Percentiles rank a stretch among this genome's conserved stretches.
Evolutionary conservation across 2,329 filamentous ascomycete species (phyloP).

Genomic region (Tolypocladium paradoxum): DNA sequence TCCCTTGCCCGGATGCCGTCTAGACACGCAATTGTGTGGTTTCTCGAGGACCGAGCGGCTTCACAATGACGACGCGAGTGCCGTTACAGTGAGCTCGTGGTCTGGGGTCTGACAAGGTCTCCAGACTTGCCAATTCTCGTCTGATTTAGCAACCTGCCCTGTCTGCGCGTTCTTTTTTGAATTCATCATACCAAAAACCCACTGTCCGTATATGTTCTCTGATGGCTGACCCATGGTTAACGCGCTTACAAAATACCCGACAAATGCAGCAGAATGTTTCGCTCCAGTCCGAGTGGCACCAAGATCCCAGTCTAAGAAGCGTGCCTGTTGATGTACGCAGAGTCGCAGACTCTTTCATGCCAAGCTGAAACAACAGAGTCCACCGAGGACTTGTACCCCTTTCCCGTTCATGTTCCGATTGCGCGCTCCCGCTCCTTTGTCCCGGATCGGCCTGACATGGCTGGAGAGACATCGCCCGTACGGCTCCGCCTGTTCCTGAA

Average conservation of each 20-base stretch:
- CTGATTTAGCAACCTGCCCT: not conserved
- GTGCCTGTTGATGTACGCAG: not conserved
- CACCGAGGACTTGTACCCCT: not conserved
- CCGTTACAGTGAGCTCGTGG: not conserved
- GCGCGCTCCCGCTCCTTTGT: not conserved
- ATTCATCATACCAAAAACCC: not conserved
- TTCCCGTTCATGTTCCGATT: not conserved
- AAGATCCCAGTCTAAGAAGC: not conserved
- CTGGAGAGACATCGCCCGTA: not conserved
- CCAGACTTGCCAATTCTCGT: not conserved
- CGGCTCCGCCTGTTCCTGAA: constrained; percentile 1
- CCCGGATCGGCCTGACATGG: not conserved
- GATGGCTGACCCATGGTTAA: not conserved
- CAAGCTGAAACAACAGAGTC: not conserved
- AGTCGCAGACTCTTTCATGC: not conserved
- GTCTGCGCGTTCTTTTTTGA: not conserved
- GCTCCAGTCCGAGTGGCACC: not conserved
- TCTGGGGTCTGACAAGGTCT: not conserved
- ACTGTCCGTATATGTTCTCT: not conserved
- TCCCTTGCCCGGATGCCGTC: not conserved
- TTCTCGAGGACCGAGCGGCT: not conserved
- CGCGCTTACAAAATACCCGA: not conserved
- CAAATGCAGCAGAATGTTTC: not conserved
- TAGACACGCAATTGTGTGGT: not conserved
- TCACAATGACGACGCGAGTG: not conserved